Conservation (phyloP, 768 basidiomycete genomes). For the Amanita pallidorosea region DNA sequence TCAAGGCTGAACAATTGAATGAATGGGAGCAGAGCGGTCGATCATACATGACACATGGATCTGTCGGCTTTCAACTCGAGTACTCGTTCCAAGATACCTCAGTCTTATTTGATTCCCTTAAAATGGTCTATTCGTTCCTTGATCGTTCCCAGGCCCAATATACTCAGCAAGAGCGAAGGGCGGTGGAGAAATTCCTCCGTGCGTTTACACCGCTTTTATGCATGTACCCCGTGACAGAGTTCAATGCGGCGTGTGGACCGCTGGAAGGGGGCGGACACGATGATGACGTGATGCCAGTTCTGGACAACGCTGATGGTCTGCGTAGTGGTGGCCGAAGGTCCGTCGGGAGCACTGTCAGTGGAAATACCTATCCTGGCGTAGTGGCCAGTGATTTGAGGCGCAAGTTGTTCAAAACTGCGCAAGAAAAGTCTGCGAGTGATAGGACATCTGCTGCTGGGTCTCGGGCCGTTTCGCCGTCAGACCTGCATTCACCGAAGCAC, state of each 20-base stretch:
- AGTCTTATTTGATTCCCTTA: constrained; percentile 81
- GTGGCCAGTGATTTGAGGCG: constrained; percentile 64
- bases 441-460: constrained; percentile 27
- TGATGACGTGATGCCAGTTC: constrained; percentile 25
- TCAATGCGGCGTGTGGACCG: constrained; percentile 53
- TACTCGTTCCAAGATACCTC: constrained; percentile 68
- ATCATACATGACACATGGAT: constrained; percentile 31
- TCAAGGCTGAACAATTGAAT: constrained; percentile 48
- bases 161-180: constrained; percentile 65
- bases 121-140: constrained; percentile 84
- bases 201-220: constrained; percentile 77
- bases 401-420: constrained; percentile 67
- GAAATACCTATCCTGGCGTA: constrained; percentile 32
- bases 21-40: constrained; percentile 22
- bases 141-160: constrained; percentile 77
- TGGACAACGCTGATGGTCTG: constrained; percentile 20
- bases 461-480: constrained; percentile 29
- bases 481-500: constrained; percentile 20
- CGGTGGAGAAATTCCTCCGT: constrained; percentile 78
- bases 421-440: constrained; percentile 35
- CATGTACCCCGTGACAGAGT: constrained; percentile 56
- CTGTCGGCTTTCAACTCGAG: constrained; percentile 63
- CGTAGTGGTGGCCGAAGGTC: constrained; percentile 36
- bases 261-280: constrained; percentile 32
- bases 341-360: constrained; percentile 25